phyloP scores from a whole-genome alignment of 2,329 filamentous ascomycete genomes.

The Fusarium multiceps region DNA sequence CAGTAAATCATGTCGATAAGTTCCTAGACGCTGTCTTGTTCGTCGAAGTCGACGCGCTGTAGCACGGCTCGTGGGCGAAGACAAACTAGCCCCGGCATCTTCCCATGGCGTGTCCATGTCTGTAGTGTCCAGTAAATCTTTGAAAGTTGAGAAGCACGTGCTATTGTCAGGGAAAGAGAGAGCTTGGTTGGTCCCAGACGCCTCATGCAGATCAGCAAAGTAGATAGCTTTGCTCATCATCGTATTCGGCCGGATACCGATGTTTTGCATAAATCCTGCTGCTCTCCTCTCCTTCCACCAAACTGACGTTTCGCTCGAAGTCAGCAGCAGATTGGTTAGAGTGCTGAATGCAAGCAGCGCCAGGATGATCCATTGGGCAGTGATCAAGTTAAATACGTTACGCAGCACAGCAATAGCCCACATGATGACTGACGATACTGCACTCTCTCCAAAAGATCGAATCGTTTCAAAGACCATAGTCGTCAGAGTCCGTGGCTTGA shows the following conservation, averaged over 20 bases:
- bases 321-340: conserved; percentile 78
- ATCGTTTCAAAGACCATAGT: conserved; percentile 78
- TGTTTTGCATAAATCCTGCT: conserved; percentile 79
- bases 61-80: conserved; percentile 61
- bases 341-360: conserved; percentile 74
- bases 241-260: conserved; percentile 82
- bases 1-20: conserved; percentile 88
- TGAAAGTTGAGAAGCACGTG: conserved; percentile 72
- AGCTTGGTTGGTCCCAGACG: conserved; percentile 54
- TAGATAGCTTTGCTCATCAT: conserved; percentile 90
- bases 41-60: conserved; percentile 75
- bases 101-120: conserved; percentile 69
- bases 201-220: conserved; percentile 80
- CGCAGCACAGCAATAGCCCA: conserved; percentile 75
- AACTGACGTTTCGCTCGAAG: conserved; percentile 75
- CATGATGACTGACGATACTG: conserved; percentile 80
- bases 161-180: conserved; percentile 58
- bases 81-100: conserved; percentile 60
- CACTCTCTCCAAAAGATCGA: conserved; percentile 79
- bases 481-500: conserved; percentile 71
- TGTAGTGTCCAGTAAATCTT: conserved; percentile 66
- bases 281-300: conserved; percentile 92
- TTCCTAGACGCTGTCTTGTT: conserved; percentile 84
- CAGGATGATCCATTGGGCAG: conserved; percentile 80
- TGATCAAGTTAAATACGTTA: conserved; percentile 74